Percentiles rank a stretch among this genome's conserved stretches.
phyloP scores from a whole-genome alignment of 2,329 filamentous ascomycete genomes.

The Cyanodermella asteris region DNA sequence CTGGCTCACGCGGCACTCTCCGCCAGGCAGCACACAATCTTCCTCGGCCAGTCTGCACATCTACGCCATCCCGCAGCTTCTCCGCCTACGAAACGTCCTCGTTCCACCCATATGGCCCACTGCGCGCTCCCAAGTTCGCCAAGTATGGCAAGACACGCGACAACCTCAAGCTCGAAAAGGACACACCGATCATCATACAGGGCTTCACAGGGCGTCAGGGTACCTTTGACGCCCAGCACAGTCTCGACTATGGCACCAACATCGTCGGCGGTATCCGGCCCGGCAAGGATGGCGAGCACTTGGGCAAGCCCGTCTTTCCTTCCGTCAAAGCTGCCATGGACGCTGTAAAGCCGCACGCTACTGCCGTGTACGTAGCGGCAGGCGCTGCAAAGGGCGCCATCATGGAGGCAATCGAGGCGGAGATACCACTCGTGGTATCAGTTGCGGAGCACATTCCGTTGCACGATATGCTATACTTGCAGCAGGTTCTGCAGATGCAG shows the following conservation, averaged over 20 bases:
- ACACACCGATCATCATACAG: conserved; percentile 48
- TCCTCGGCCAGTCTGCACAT: too few relatives aligned
- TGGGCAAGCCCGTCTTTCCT: conserved; percentile 50
- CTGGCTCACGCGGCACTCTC: too few relatives aligned
- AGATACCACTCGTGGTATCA: conserved; percentile 55
- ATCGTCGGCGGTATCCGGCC: conserved; percentile 62
- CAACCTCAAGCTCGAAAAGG: conserved; percentile 44
- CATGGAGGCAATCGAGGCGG: conserved; percentile 58
- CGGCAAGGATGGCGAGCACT: conserved; percentile 45
- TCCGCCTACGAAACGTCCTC: too few relatives aligned
- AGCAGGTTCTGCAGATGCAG: conserved; percentile 49
- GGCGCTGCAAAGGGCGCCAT: conserved; percentile 50
- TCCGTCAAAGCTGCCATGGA: conserved; percentile 47
- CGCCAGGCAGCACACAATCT: too few relatives aligned
- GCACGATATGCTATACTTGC: conserved; percentile 53
- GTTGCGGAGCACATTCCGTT: conserved; percentile 64
- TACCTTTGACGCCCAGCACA: conserved; percentile 56
- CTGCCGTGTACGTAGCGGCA: conserved; percentile 62
- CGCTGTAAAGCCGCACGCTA: conserved; percentile 50
- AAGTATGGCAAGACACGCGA: too few relatives aligned
- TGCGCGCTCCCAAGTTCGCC: too few relatives aligned
- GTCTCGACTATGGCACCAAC: conserved; percentile 55
- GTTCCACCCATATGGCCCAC: too few relatives aligned
- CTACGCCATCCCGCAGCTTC: too few relatives aligned
- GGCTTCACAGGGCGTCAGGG: conserved; percentile 38